Base-by-base conservation (phyloP, 352 stramenopile genomes). In the Pythium oligandrum region DNA sequence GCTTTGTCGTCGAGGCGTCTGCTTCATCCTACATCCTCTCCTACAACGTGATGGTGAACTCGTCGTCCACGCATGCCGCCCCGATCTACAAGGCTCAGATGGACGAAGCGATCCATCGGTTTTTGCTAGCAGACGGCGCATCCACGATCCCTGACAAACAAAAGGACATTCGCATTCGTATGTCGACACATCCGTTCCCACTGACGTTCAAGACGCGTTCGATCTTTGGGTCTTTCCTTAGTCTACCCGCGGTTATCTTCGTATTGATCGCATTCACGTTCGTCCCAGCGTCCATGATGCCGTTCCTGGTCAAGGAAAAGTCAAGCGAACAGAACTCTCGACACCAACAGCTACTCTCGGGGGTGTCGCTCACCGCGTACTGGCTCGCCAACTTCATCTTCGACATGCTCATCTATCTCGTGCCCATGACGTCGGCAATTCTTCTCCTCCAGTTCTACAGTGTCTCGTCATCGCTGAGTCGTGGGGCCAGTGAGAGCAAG, bases 241-340 rank as follows among this genome's bases (percentile, higher is more conserved):
- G 66, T 26, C 63, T 98, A 1, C 70, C 93, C 5, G 86, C 88
- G 4, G 68, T 79, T 6, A 82, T 93, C 31, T 86, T 98, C 43
- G 77, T 98, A 48, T 68, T 98, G 17, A 83, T 97, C 12, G 90
- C 88, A 3, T 95, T 98, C 56, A 91, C 91, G 33, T 98, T 98
- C 59, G 83, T 98, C 37, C 90, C 92, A 0, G 92, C 88, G 3
- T 83, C 86, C 2, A 96, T 96, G 51, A 96, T 95, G 59, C 90
- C 92, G 12, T 99, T 98, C 70, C 72, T 99, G 26, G 95, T 99
- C 39, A 92, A 97, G 44, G 97, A 99, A 58, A 90, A 90, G 57
- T 86, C 98, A 48, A 80, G 78, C 11, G 75, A 78, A 17, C 66
- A 78, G 47, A 98, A 98, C 57, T 86, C 95, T 6, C 98, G 98